Base-by-base conservation (phyloP, 495 filamentous ascomycete genomes). In the Articulospora tetracladia region DNA sequence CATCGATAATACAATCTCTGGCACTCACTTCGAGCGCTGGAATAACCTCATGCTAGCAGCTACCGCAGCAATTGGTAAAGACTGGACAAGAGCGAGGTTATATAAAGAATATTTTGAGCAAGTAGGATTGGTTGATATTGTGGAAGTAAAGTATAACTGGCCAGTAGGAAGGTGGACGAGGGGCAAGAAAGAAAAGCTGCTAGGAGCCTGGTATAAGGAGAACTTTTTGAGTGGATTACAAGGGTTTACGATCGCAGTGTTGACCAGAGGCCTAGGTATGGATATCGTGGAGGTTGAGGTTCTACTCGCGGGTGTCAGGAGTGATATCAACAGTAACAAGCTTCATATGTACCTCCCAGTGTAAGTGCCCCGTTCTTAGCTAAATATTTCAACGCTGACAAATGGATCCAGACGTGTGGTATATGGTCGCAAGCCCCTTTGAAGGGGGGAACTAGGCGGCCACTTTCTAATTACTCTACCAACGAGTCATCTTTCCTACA, bases 211-310 rank as follows among this genome's bases (percentile, higher is more conserved):
- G 17, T 52, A 17, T 20, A 44, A 57, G 39, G 46, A 73, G 25
- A 73, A 78, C 47, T 68, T 76, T 68, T 70, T 77, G 19, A 68
- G 72, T 57, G 36, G 47, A 32, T 32, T 47, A 20, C 52, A 53
- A 53, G 63, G 39, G 6, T 51, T 59, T 57, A 58, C 49, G 17
- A 48, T 62, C 24, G 32, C 53, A 41, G 36, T 64, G 23, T 60
- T 59, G 25, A 53, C 72, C 2, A n/a, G n/a, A n/a, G 65, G 73
- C 17, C 70, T 79, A 20, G 79, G 79, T 0, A 84, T 77, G 77
- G 70, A 22, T 53, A 64, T 10, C 22, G 69, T 71, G 25, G 69
- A 79, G 59, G 73, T 81, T 20, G 71, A 79, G 57, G 77, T 71
- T 0, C 67, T 80, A 32, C 64, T 79, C 8, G 74, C 73, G n/a